These are phyloP conservation scores for Helianthus tuberosus DNA, from an alignment of 129 eudicot species.

Conservation along the genomic window DNA sequence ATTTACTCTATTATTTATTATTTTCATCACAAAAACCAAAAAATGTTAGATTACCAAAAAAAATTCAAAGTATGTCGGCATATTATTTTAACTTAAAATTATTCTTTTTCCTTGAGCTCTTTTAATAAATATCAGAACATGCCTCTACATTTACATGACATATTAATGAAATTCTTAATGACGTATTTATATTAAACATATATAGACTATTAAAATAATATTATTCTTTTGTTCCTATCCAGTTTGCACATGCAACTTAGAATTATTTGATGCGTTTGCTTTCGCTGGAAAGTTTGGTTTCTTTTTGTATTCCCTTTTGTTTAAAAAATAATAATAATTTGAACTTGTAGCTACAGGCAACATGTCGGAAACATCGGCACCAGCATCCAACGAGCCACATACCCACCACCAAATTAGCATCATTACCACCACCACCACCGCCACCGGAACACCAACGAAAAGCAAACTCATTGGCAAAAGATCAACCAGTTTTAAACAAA, in stretches of 20 bases:
- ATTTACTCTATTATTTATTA: no score
- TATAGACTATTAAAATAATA: background rate
- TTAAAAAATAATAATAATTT: background rate
- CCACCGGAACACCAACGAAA: slow-evolving; percentile 37
- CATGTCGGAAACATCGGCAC: slow-evolving; percentile 53
- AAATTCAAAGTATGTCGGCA: background rate
- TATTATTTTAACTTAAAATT: background rate
- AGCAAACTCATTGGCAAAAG: slow-evolving; percentile 41
- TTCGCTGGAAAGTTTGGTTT: slow-evolving; percentile 18
- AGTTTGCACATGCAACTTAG: slow-evolving; percentile 41
- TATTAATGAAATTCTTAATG: background rate
- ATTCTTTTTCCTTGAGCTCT: no score
- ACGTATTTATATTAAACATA: background rate
- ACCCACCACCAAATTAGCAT: slow-evolving; percentile 74
- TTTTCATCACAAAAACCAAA: no score
- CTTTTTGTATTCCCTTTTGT: background rate
- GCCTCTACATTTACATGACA: background rate
- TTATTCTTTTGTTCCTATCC: slow-evolving; percentile 33
- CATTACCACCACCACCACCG: slow-evolving; percentile 26
- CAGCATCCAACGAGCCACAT: slow-evolving; percentile 45
- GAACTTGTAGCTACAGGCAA: slow-evolving; percentile 28
- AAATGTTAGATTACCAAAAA: no score
- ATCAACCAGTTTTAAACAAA: slow-evolving; percentile 58
- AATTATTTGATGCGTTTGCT: slow-evolving; percentile 29
- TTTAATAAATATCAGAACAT: no score